A percentile compares a stretch with the other conserved stretches of the same genome.
Evolutionary conservation across 2,329 filamentous ascomycete species (phyloP).

Genomic region (Colletotrichum simmondsii): DNA sequence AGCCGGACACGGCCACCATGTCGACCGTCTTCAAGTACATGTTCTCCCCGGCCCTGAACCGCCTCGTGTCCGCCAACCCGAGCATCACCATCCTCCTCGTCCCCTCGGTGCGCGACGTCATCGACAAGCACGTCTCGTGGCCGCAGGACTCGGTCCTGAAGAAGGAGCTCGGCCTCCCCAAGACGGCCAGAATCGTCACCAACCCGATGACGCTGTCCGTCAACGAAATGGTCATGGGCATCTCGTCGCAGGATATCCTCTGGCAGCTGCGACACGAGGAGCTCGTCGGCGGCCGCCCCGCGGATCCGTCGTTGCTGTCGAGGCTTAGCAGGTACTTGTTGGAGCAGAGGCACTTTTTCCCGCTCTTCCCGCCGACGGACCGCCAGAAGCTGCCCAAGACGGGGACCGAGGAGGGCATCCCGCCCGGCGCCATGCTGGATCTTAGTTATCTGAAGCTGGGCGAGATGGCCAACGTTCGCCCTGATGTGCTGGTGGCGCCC

Average conservation of each 20-base stretch:
- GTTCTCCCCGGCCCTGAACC: conserved; percentile 78
- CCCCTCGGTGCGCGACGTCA: conserved; percentile 84
- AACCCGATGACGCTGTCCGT: conserved; percentile 91
- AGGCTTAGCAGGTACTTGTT: conserved; percentile 82
- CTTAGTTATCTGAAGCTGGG: conserved; percentile 86
- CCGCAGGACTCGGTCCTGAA: conserved; percentile 72
- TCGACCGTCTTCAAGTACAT: conserved; percentile 84
- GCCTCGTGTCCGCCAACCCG: conserved; percentile 77
- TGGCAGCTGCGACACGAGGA: conserved; percentile 85
- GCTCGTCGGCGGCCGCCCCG: conserved; percentile 66
- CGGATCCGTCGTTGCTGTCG: conserved; percentile 71
- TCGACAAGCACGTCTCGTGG: conserved; percentile 88
- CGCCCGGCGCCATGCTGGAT: conserved; percentile 83
- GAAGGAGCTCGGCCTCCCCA: conserved; percentile 82
- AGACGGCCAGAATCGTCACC: conserved; percentile 80
- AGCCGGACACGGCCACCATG: conserved; percentile 84
- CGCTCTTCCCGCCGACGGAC: conserved; percentile 84
- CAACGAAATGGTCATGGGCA: conserved; percentile 86
- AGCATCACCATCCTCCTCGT: conserved; percentile 82
- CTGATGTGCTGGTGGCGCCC: conserved; percentile 86
- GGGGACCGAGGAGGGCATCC: conserved; percentile 67
- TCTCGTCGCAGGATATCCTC: conserved; percentile 86
- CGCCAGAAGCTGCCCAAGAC: conserved; percentile 74
- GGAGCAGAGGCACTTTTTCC: conserved; percentile 91
- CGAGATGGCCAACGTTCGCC: conserved; percentile 87